Conservation (phyloP, 1,284 basidiomycete genomes). For the Retiboletus flavoniger region DNA sequence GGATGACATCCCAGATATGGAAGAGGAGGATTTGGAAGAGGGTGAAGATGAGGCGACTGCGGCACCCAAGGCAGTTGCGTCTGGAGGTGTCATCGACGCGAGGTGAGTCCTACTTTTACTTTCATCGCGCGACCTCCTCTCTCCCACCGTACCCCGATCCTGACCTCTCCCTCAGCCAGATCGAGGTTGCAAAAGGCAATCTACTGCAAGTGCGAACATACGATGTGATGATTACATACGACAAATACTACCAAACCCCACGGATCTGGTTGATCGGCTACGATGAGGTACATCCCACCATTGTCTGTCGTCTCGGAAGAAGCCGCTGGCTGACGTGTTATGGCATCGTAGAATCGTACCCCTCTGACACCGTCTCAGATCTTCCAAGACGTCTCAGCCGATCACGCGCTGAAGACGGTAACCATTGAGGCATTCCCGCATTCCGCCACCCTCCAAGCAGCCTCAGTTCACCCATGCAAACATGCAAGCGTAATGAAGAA, state of each 20-base stretch:
- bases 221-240: conserved; percentile 99
- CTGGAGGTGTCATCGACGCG: conserved; percentile 38
- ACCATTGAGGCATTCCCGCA: conserved; percentile 99
- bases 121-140: neutral
- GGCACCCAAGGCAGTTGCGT: conserved; percentile 48
- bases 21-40: conserved; percentile 77
- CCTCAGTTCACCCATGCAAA: conserved; percentile 97
- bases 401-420: conserved; percentile 98
- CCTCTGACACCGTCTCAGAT: conserved; percentile 88
- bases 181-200: conserved; percentile 73
- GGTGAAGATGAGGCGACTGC: conserved; percentile 83
- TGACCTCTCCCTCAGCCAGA: conserved; percentile 40
- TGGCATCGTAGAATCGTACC: conserved; percentile 65
- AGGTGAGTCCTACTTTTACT: conserved; percentile 35
- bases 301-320: conserved; percentile 4
- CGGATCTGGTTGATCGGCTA: conserved; percentile 94
- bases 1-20: conserved; percentile 93
- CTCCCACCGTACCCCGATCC: neutral
- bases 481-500: conserved; percentile 99
- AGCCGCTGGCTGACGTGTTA: conserved; percentile 2
- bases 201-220: conserved; percentile 95
- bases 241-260: conserved; percentile 98
- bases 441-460: conserved; percentile 78
- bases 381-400: conserved; percentile 96
- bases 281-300: conserved; percentile 67